These are phyloP conservation scores for Pseudogymnoascus sp. DNA, from an alignment of 2,329 filamentous ascomycete genomes.

Conservation along the genomic window DNA sequence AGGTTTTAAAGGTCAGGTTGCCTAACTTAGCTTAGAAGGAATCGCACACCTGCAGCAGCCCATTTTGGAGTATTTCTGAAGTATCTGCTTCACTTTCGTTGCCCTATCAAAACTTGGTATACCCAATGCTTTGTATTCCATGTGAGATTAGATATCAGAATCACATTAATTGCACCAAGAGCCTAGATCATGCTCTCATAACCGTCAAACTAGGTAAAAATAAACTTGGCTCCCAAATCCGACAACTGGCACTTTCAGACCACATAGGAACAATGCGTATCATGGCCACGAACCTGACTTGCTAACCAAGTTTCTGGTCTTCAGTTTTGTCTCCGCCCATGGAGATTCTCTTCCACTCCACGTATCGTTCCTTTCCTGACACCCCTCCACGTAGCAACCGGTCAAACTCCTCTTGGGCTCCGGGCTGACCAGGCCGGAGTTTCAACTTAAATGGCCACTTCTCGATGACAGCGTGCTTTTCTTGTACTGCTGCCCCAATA, in stretches of 20 bases:
- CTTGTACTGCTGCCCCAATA: background rate
- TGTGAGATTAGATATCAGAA: background rate
- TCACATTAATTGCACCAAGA: background rate
- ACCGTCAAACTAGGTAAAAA: background rate
- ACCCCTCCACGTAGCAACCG: constrained; percentile 11
- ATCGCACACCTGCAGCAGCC: background rate
- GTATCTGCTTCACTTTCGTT: background rate
- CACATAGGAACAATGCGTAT: background rate
- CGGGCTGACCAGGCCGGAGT: constrained; percentile 18
- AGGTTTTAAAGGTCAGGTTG: background rate
- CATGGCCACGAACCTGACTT: background rate
- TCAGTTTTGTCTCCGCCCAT: background rate
- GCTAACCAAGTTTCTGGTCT: background rate
- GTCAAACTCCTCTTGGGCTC: constrained; percentile 30
- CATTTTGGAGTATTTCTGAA: background rate
- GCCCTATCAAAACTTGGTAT: background rate
- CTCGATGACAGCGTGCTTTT: constrained; percentile 22
- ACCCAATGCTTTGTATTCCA: background rate
- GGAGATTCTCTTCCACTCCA: constrained; percentile 27
- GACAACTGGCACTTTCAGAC: background rate
- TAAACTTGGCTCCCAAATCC: background rate
- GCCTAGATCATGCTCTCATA: background rate
- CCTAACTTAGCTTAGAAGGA: background rate
- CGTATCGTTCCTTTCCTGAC: constrained; percentile 26
- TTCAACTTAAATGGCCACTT: constrained; percentile 29